phyloP scores from a whole-genome alignment of 176 grass and related monocot genomes.

The Oryza meridionalis region DNA sequence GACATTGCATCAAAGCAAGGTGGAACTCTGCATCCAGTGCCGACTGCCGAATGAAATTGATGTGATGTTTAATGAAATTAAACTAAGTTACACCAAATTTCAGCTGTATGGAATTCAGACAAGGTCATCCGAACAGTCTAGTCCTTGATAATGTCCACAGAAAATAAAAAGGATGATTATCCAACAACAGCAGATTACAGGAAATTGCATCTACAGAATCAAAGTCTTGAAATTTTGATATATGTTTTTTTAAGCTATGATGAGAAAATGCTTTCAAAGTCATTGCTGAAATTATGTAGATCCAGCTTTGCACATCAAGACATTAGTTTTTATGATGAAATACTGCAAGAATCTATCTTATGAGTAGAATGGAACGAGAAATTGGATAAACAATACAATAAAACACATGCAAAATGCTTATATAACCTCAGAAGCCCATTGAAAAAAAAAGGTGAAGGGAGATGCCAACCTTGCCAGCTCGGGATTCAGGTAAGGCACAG shows the following conservation, averaged over 20 bases:
- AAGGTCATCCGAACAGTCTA: background rate
- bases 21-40: background rate
- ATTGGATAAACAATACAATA: background rate
- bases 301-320: background rate
- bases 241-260: background rate
- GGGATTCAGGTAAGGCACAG: background rate
- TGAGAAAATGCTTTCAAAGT: conserved; percentile 1
- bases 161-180: background rate
- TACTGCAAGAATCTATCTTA: background rate
- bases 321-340: background rate
- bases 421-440: background rate
- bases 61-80: background rate
- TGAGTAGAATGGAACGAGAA: background rate
- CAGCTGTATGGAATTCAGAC: background rate
- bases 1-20: background rate
- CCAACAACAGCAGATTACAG: background rate
- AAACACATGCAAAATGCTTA: background rate
- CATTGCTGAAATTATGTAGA: background rate
- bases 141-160: background rate
- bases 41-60: background rate
- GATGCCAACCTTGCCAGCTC: background rate
- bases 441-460: background rate
- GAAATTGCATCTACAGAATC: background rate
- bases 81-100: background rate
- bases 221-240: conserved; percentile 16